Base-by-base conservation (phyloP, 345 rosid species). In the Physaria fendleri region DNA sequence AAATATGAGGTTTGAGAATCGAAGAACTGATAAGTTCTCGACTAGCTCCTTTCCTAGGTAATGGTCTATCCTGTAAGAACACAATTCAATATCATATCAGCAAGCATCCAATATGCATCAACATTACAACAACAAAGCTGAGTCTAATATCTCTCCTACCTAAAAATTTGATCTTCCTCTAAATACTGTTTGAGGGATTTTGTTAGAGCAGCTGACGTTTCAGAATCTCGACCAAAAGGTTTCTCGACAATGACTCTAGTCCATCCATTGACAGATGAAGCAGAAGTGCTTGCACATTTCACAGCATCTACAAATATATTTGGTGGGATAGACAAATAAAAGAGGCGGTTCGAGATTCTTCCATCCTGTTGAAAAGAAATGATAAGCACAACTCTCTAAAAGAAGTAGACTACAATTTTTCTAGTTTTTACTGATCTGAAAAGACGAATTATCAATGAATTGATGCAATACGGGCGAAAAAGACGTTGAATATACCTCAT, bases 221-320 rank as follows among this genome's bases (percentile, higher is more conserved):
- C 85, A 27, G 95, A 87, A 77, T 89, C 95, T 65, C 94, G 80
- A 45, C 99, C 99, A 76, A 93, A 93, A 62, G 99, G 99, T 79
- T 93, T 93, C 88, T 93, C 99, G 2, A 93, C 97, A 76, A 89
- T 89, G 77, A 93, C 99, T 75, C 97, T 82, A 43, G 94, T 89
- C 99, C 97, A 93, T 68, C 99, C 97, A 66, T 68, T 76, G 66
- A 79, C 77, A 73, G 99, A 81, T 59, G 99, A 89, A 54, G 97
- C 94, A 35, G 95, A 86, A 4, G 59, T 45, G 81, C 92, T 93
- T 38, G 99, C 94, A 66, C 97, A 87, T 77, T 64, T 87, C 60
- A 89, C 97, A 0, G 99, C 99, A 42, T 93, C 85, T 3, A 83
- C 74, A 62, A 93, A 93, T 55, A 93, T 93, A 73, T 87, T 93